A percentile compares a stretch with the other conserved stretches of the same genome.
Evolutionary conservation across 768 basidiomycete genomes (phyloP).

Genomic region (Baorangia bicolor): DNA sequence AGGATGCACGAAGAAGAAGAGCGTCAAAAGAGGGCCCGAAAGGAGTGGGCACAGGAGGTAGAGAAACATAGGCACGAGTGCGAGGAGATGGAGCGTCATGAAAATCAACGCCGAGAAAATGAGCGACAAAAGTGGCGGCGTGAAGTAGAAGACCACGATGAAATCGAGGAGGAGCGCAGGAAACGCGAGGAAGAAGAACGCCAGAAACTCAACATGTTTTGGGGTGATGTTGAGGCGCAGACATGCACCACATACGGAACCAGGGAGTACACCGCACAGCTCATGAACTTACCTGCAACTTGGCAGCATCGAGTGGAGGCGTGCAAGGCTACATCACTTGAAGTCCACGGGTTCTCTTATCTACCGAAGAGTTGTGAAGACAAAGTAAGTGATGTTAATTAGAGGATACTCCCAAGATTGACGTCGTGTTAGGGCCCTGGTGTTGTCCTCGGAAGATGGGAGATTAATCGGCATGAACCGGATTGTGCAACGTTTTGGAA

Average conservation of each 20-base stretch:
- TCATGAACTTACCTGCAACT: conserved; percentile 27
- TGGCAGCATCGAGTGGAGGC: conserved; percentile 26
- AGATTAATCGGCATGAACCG: conserved; percentile 27
- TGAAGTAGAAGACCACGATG: conserved; percentile 21
- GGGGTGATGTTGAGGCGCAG: conserved; percentile 15
- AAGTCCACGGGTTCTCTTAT: conserved; percentile 22
- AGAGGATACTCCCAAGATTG: neutral
- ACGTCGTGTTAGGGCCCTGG: conserved; percentile 16
- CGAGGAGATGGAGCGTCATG: conserved; percentile 12
- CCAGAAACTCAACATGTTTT: conserved; percentile 27
- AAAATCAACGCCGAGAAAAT: conserved; percentile 3
- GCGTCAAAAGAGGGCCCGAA: neutral
- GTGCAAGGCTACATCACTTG: conserved; percentile 24
- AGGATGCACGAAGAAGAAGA: conserved; percentile 8
- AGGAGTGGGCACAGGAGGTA: conserved; percentile 7
- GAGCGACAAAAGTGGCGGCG: conserved; percentile 15
- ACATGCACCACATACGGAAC: conserved; percentile 27
- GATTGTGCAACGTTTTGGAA: conserved; percentile 29
- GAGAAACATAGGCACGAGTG: conserved; percentile 2
- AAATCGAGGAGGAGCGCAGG: conserved; percentile 12
- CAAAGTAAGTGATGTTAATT: conserved; percentile 3
- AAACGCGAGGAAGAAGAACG: conserved; percentile 28
- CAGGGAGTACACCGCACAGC: conserved; percentile 28
- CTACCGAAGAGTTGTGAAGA: conserved; percentile 23
- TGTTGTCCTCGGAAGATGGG: conserved; percentile 26